These are phyloP conservation scores for Curvularia lunata DNA, from an alignment of 2,329 filamentous ascomycete genomes.

Conservation along the genomic window DNA sequence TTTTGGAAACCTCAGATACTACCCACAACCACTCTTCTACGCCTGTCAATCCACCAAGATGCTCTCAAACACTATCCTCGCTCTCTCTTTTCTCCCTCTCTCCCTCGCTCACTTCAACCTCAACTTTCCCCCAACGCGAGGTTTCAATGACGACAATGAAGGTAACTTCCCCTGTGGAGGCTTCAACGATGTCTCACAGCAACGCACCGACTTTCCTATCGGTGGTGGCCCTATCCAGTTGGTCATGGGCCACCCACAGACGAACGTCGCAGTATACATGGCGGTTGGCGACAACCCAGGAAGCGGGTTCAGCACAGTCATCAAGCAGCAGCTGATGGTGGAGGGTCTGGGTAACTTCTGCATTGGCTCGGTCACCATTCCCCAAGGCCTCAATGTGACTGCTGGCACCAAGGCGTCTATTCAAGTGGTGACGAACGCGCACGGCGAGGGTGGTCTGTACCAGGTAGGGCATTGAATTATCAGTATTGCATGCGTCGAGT, in stretches of 20 bases:
- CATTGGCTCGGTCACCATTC: slow-evolving; percentile 64
- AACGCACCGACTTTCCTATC: slow-evolving; percentile 58
- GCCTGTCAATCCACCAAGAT: slow-evolving; percentile 29
- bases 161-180: slow-evolving; percentile 59
- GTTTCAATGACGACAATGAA: slow-evolving; percentile 57
- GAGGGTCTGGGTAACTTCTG: slow-evolving; percentile 70
- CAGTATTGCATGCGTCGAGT: not conserved
- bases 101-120: slow-evolving; percentile 64
- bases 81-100: slow-evolving; percentile 53
- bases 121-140: slow-evolving; percentile 59
- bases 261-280: slow-evolving; percentile 61
- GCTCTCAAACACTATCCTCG: slow-evolving; percentile 43
- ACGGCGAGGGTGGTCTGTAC: slow-evolving; percentile 67
- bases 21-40: slow-evolving; percentile 3
- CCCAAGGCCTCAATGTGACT: slow-evolving; percentile 56
- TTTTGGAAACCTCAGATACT: not conserved
- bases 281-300: slow-evolving; percentile 59
- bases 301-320: slow-evolving; percentile 71
- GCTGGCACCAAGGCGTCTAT: slow-evolving; percentile 70
- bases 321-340: slow-evolving; percentile 67
- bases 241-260: slow-evolving; percentile 59
- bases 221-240: slow-evolving; percentile 60
- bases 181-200: slow-evolving; percentile 50
- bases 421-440: slow-evolving; percentile 71
- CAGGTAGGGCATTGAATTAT: slow-evolving; percentile 53